Evolutionary conservation across 192 early-diverging fungal species (phyloP).

Genomic region (Gaertneriomyces semiglobifer): DNA sequence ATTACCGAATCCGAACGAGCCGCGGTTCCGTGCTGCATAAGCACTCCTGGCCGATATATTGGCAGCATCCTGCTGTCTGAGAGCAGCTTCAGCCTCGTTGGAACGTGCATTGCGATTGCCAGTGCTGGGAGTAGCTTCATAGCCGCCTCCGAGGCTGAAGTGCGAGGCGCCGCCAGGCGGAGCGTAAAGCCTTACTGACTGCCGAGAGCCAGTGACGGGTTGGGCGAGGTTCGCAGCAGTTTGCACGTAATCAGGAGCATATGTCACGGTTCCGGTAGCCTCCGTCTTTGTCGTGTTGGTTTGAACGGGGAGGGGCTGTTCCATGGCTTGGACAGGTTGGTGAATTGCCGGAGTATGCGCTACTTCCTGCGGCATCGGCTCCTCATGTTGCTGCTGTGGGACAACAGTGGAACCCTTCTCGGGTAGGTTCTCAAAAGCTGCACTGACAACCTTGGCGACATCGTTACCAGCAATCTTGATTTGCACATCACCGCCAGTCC

Average conservation of each 20-base stretch:
- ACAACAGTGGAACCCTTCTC: no score
- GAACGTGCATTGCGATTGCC: not conserved
- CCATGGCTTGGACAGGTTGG: no score
- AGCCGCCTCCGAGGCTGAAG: constrained; percentile 2
- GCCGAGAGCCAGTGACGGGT: constrained; percentile 20
- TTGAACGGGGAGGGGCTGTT: no score
- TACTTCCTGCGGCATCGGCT: no score
- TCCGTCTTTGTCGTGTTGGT: no score
- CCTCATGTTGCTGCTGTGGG: no score
- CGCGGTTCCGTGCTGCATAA: constrained; percentile 21
- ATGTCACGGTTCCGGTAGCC: no score
- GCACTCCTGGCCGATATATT: constrained; percentile 2
- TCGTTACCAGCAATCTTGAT: constrained; percentile 19
- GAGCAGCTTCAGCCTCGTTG: not conserved
- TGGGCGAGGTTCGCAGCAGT: constrained; percentile 14
- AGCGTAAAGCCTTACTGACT: constrained; percentile 18
- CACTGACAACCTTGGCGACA: constrained; percentile 13
- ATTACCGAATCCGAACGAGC: constrained; percentile 11
- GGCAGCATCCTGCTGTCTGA: constrained; percentile 3
- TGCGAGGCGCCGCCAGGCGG: constrained; percentile 25
- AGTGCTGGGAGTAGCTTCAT: not conserved
- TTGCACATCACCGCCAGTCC: constrained; percentile 1
- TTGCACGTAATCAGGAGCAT: not conserved
- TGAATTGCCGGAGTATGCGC: no score
- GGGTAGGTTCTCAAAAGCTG: not conserved